Base-by-base conservation (phyloP, 1,284 basidiomycete genomes). In the Trametes versicolor region DNA sequence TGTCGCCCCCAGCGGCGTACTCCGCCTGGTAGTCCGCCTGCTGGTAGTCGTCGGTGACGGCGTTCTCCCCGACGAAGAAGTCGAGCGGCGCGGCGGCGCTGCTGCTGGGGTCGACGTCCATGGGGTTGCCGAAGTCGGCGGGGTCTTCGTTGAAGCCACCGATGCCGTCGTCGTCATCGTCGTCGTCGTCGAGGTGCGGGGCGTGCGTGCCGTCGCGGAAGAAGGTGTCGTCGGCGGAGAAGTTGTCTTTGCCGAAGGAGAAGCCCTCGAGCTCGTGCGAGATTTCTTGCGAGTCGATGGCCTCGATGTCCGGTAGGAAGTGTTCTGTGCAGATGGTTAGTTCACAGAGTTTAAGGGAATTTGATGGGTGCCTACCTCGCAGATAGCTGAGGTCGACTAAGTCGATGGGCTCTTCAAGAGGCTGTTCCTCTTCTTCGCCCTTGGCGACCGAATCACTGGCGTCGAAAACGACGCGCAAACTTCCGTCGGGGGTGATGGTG, bases 401-500 rank as follows among this genome's bases (percentile, higher is more conserved):
- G 64, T 94, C 87, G 67, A 85, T 82, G 12, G 86, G 86, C 66
- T 93, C 92, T 54, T 83, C 79, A 54, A 83, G 77, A 15, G 85
- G 82, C 25, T 88, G 85, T 34, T 85, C 85, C 41, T 87, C 88
- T 23, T 94, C 95, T 49, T 93, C 94, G 6, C 90, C 92, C 67
- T 90, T 92, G 68, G 89, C 82, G 82, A 89, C 90, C 0, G 95
- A 93, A 75, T 99, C 98, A 62, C 96, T 93, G 4, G 97, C 96
- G 77, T 99, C 97, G 73, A 99, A 99, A 36, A 99, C 94, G 53
- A 99, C 93, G 63, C 96, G 85, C 75, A 98, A 85, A 41, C 88
- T 89, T 4, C 93, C 91, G 68, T 98, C 95, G 23, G 88, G 87
- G 6, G 94, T 93, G 4, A 90, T 80, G 19, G 90, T 91, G 62